Percentiles rank a stretch among this genome's conserved stretches.
These are phyloP conservation scores for Adansonia gregorii DNA, from an alignment of 441 rosid genomes.

Conservation along the genomic window DNA sequence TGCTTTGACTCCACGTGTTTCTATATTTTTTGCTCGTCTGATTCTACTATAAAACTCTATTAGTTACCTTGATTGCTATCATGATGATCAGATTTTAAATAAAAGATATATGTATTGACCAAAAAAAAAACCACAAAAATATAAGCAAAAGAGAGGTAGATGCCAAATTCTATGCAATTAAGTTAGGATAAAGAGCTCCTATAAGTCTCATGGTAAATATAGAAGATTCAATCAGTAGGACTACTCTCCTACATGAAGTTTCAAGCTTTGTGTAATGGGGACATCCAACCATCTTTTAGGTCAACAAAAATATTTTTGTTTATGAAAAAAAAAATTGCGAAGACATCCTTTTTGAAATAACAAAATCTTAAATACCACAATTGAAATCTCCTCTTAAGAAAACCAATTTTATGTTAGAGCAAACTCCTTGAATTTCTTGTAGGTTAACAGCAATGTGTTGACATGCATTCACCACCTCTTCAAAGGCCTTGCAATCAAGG, in stretches of 20 bases:
- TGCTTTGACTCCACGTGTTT: neutral
- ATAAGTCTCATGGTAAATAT: neutral
- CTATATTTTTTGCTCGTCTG: neutral
- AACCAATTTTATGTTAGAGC: neutral
- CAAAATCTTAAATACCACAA: neutral
- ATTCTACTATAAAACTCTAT: neutral
- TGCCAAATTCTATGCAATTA: neutral
- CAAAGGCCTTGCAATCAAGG: conserved; percentile 5
- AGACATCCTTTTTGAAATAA: neutral
- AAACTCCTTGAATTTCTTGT: neutral
- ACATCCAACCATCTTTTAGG: conserved; percentile 2
- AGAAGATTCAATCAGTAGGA: neutral
- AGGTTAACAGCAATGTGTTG: neutral
- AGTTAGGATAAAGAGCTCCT: neutral
- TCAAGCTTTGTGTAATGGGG: neutral
- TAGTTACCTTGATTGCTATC: neutral
- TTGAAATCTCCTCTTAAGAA: neutral
- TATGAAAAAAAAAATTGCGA: neutral
- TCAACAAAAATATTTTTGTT: neutral
- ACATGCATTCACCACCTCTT: neutral
- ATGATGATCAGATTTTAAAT: conserved; percentile 6
- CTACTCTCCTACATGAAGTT: neutral
- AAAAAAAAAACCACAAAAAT: neutral
- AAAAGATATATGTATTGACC: neutral
- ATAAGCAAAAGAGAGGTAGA: neutral